phyloP scores from a whole-genome alignment of 106 monocot genomes.

The Allium sativum region DNA sequence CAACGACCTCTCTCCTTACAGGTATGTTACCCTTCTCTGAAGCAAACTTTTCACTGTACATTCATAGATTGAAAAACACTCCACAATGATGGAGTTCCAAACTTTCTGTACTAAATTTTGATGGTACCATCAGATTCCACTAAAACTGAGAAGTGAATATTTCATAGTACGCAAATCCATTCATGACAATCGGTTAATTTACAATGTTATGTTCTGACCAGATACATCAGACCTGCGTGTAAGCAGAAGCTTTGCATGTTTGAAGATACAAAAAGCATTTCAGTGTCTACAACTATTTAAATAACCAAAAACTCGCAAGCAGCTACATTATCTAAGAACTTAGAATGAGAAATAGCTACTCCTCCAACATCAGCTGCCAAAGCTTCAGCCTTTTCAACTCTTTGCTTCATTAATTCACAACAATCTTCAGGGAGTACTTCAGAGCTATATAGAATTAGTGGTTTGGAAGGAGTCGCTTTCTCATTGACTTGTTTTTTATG shows the following conservation, averaged over 20 bases:
- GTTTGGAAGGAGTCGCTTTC: neutral
- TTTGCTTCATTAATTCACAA: neutral
- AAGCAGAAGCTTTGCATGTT: too few relatives aligned
- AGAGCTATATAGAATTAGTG: neutral
- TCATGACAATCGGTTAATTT: too few relatives aligned
- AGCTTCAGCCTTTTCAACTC: slow-evolving; percentile 1
- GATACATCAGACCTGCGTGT: too few relatives aligned
- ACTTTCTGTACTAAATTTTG: too few relatives aligned
- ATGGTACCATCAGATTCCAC: neutral
- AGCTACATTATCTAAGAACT: slow-evolving; percentile 1
- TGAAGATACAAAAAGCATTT: too few relatives aligned
- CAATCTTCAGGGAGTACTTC: neutral
- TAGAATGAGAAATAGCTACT: neutral
- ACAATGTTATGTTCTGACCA: too few relatives aligned
- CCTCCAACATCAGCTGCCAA: slow-evolving; percentile 4
- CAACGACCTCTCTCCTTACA: slow-evolving; percentile 6
- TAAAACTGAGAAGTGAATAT: neutral
- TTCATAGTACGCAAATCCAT: too few relatives aligned
- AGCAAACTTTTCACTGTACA: slow-evolving; percentile 28
- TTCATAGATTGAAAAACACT: slow-evolving; percentile 12
- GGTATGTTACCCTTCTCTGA: slow-evolving; percentile 8
- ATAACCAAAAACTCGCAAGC: neutral
- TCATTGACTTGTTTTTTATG: neutral
- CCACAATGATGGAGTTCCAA: neutral
- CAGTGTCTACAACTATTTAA: too few relatives aligned